A percentile compares a stretch with the other conserved stretches of the same genome.
Conservation (phyloP, 2,329 filamentous ascomycete genomes). For the Colletotrichum sp. region DNA sequence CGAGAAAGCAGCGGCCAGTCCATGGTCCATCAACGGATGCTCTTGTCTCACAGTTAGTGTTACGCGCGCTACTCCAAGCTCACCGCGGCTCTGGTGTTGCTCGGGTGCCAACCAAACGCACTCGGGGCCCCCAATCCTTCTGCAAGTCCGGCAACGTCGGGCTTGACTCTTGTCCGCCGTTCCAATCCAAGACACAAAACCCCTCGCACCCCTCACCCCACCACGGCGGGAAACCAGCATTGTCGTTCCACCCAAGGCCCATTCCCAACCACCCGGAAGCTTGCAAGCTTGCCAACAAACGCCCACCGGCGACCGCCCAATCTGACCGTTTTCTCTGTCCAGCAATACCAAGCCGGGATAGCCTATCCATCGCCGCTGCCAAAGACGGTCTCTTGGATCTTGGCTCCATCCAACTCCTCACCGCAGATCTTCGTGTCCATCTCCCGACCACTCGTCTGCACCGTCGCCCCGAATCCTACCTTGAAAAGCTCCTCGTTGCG, state of each 20-base stretch:
- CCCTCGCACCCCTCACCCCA: not conserved
- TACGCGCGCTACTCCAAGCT: not conserved
- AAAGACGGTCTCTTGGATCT: not conserved
- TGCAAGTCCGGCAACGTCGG: not conserved
- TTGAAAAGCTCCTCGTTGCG: not conserved
- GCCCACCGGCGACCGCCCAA: not conserved
- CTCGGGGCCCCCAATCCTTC: not conserved
- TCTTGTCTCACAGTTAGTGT: not conserved
- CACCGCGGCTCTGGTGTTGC: not conserved
- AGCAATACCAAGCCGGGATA: not conserved
- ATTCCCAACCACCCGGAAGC: constrained; percentile 11
- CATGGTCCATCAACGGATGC: not conserved
- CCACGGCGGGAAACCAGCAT: constrained; percentile 1
- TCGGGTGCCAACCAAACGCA: not conserved
- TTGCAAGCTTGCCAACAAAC: constrained; percentile 1
- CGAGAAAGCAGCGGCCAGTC: not conserved
- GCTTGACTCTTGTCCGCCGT: not conserved
- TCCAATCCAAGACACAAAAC: not conserved
- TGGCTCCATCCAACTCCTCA: not conserved
- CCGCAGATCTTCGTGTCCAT: constrained; percentile 15
- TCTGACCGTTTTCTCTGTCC: not conserved
- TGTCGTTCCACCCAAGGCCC: not conserved
- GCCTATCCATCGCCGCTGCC: not conserved
- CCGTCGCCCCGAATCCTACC: not conserved
- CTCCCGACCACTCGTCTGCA: constrained; percentile 1